phyloP scores from a whole-genome alignment of 2,329 filamentous ascomycete genomes.

The Alternaria incomplexa region DNA sequence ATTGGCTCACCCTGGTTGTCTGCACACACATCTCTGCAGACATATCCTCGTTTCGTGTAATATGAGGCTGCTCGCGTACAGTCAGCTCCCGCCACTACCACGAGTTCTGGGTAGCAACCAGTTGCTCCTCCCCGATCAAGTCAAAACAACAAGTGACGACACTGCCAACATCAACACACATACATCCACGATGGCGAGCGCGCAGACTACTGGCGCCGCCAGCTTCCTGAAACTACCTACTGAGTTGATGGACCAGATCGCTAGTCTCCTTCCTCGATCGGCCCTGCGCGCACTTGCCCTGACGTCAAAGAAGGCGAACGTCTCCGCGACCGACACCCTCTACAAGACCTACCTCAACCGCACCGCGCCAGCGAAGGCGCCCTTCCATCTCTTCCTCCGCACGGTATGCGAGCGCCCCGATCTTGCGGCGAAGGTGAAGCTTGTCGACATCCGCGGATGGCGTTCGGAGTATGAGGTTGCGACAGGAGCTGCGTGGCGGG shows the following conservation, averaged over 20 bases:
- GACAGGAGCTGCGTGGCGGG: not conserved
- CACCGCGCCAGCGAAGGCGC: not conserved
- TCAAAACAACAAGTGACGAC: not conserved
- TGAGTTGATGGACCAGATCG: constrained; percentile 2
- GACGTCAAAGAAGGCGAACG: not conserved
- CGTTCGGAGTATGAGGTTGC: constrained; percentile 13
- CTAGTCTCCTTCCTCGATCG: not conserved
- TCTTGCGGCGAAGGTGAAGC: constrained; percentile 2
- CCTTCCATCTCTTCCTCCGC: not conserved
- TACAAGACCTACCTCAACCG: constrained; percentile 2
- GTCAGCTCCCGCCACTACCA: not conserved
- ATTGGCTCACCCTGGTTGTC: not conserved
- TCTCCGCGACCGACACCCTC: not conserved
- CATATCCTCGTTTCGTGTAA: too few relatives aligned
- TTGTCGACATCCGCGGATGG: constrained; percentile 13
- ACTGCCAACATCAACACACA: not conserved
- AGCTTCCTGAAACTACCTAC: not conserved
- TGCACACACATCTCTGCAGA: not conserved
- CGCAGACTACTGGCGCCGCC: not conserved
- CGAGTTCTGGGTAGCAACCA: not conserved
- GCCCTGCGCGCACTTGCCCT: not conserved
- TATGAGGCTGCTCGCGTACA: too few relatives aligned
- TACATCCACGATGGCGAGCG: not conserved
- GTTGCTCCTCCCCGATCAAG: not conserved
- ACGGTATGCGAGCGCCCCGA: constrained; percentile 2